A percentile compares a stretch with the other conserved stretches of the same genome.
phyloP scores from a whole-genome alignment of 2,329 filamentous ascomycete genomes.

The Fusarium brevicatenulatum region DNA sequence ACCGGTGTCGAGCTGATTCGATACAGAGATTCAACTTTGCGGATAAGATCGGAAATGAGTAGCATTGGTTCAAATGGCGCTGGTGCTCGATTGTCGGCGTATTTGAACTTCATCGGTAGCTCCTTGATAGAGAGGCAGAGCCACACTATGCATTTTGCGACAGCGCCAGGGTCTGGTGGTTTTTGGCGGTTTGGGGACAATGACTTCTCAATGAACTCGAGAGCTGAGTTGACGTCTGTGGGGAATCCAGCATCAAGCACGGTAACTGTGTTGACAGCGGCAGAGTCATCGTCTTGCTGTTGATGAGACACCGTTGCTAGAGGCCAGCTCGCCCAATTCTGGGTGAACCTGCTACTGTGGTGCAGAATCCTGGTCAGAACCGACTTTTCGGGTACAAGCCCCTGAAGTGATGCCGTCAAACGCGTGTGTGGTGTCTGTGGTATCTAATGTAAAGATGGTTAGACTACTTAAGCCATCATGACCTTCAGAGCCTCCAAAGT shows the following conservation, averaged over 20 bases:
- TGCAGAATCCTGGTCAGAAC: slow-evolving; percentile 11
- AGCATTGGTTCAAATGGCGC: not conserved
- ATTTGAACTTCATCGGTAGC: not conserved
- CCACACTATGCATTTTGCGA: not conserved
- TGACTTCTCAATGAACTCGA: not conserved
- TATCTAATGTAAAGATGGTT: not conserved
- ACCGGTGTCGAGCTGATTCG: not conserved
- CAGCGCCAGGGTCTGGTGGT: not conserved
- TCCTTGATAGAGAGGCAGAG: not conserved
- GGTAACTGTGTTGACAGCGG: not conserved
- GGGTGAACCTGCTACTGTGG: slow-evolving; percentile 18
- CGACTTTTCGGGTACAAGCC: not conserved
- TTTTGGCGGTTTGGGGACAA: not conserved
- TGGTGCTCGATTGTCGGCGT: not conserved
- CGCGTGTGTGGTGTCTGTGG: not conserved
- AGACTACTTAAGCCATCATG: not conserved
- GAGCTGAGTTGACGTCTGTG: not conserved
- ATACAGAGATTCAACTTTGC: not conserved
- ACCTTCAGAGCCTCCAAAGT: not conserved
- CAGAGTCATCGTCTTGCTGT: not conserved
- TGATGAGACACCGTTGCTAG: not conserved
- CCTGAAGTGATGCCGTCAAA: not conserved
- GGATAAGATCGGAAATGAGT: not conserved
- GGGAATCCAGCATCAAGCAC: slow-evolving; percentile 3
- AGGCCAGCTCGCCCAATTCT: slow-evolving; percentile 35